Evolutionary conservation across 768 basidiomycete species (phyloP).

Genomic region (Clathrus columnatus): DNA sequence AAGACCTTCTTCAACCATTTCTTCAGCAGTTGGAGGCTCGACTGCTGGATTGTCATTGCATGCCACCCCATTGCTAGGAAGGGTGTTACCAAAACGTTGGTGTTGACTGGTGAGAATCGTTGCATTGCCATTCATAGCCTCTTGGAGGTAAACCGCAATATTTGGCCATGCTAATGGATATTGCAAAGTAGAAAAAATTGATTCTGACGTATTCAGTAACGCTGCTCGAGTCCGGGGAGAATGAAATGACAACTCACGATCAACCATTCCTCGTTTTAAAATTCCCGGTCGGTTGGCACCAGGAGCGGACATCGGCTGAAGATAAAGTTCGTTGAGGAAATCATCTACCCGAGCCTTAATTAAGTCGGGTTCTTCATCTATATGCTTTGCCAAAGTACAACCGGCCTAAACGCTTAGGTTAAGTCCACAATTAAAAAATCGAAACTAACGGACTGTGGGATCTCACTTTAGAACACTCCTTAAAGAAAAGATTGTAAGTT

Average conservation of each 20-base stretch:
- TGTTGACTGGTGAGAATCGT: not conserved
- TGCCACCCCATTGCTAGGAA: constrained; percentile 1
- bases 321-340: constrained; percentile 11
- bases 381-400: constrained; percentile 9
- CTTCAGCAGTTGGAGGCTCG: constrained; percentile 7
- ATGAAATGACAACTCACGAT: constrained; percentile 2
- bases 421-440: not conserved
- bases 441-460: not conserved
- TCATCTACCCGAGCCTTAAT: constrained; percentile 10
- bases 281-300: not conserved
- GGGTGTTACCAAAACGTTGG: not conserved
- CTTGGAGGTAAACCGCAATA: not conserved
- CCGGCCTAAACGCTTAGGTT: constrained; percentile 4
- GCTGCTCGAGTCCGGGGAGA: not conserved
- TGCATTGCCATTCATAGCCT: constrained; percentile 11
- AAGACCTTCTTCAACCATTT: constrained; percentile 8
- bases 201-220: not conserved
- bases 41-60: constrained; percentile 12
- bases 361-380: not conserved
- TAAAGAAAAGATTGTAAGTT: constrained; percentile 10
- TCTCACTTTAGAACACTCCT: constrained; percentile 11
- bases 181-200: constrained; percentile 6
- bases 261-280: constrained; percentile 8
- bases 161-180: constrained; percentile 4
- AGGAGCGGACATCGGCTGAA: constrained; percentile 8